Evolutionary conservation across 2,329 filamentous ascomycete species (phyloP).

Genomic region (Monosporascus cannonballus): DNA sequence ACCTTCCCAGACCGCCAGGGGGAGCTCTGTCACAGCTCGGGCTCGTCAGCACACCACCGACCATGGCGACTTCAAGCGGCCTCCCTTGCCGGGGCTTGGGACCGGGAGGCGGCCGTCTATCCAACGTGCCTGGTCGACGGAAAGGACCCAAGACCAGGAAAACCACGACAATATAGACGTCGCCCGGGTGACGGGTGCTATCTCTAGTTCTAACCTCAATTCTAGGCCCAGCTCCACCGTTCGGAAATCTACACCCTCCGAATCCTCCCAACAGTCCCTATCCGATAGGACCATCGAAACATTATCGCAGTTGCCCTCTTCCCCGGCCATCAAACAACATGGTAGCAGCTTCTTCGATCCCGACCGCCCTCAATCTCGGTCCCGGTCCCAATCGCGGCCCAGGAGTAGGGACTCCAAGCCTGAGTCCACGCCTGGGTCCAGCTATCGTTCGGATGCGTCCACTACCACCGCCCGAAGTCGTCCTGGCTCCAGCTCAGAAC

Average conservation of each 20-base stretch:
- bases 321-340: conserved; percentile 62
- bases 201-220: neutral
- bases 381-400: conserved; percentile 32
- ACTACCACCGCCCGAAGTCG: conserved; percentile 46
- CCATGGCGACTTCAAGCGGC: neutral
- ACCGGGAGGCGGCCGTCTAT: neutral
- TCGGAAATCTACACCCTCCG: conserved; percentile 4
- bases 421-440: conserved; percentile 53
- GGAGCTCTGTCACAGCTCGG: neutral
- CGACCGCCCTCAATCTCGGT: conserved; percentile 39
- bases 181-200: too few species aligned
- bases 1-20: neutral
- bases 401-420: conserved; percentile 41
- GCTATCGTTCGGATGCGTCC: conserved; percentile 56
- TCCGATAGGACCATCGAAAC: conserved; percentile 85
- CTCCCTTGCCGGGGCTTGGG: neutral
- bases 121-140: neutral
- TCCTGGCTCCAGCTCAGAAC: conserved; percentile 49
- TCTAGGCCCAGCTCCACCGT: neutral
- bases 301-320: conserved; percentile 69
- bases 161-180: neutral
- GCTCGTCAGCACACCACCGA: neutral
- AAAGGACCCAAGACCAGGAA: too few species aligned
- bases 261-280: conserved; percentile 46
- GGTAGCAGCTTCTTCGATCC: conserved; percentile 68